These are phyloP conservation scores for Ceratocystis eucalypticola DNA, from an alignment of 2,329 filamentous ascomycete species.

Conservation along the genomic window DNA sequence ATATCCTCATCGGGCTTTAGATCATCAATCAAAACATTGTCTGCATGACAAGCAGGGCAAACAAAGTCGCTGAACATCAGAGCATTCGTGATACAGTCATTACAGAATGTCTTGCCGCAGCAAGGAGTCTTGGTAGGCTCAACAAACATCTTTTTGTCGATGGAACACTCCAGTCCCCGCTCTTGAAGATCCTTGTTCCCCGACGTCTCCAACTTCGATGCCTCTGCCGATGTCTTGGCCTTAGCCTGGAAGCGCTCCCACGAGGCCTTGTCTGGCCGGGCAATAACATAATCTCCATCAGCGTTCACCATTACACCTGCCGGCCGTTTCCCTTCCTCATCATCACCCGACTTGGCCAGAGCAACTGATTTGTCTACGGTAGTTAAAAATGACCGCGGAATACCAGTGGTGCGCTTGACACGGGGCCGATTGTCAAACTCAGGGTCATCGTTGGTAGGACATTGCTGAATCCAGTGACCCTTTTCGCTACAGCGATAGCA, in stretches of 20 bases:
- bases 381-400: constrained; percentile 87
- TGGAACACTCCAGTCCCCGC: constrained; percentile 77
- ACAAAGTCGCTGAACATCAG: constrained; percentile 96
- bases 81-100: constrained; percentile 98
- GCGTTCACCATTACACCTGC: constrained; percentile 95
- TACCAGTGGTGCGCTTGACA: constrained; percentile 92
- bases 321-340: constrained; percentile 67
- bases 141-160: constrained; percentile 97
- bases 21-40: constrained; percentile 87
- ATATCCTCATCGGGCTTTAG: constrained; percentile 70
- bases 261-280: constrained; percentile 83
- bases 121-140: constrained; percentile 98
- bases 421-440: constrained; percentile 87
- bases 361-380: constrained; percentile 84
- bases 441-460: constrained; percentile 95
- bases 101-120: constrained; percentile 96
- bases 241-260: constrained; percentile 98
- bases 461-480: constrained; percentile 98
- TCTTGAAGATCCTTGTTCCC: constrained; percentile 80
- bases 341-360: constrained; percentile 56
- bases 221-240: constrained; percentile 70
- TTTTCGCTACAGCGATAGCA: constrained; percentile 95
- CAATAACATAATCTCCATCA: constrained; percentile 93
- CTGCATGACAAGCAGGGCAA: constrained; percentile 81
- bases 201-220: constrained; percentile 61